Base-by-base conservation (phyloP, 1,284 basidiomycete species). In the Peniophora sp. region DNA sequence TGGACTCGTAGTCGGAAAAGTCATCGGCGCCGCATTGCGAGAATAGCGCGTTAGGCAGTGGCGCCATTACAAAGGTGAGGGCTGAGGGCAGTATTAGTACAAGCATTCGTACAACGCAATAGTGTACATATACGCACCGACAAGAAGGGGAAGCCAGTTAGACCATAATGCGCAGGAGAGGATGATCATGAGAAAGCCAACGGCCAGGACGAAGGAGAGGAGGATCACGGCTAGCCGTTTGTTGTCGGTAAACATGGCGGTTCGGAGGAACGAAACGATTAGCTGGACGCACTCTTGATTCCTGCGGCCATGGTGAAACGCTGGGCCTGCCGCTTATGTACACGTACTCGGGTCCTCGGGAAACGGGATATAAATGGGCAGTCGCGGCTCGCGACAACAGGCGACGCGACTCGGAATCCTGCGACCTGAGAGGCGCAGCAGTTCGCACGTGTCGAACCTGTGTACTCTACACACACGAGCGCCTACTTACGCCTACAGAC, bases 181-280 rank as follows among this genome's bases (percentile, higher is more conserved):
- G 67, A 99, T 99, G 65, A 99, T 92, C 63, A 99, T 83, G 52
- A 99, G 74, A 72, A 99, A 99, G 23, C 97, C 97, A 25, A 97
- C 79, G 12, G 97, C 97, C 41, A 99, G 84, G 52, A 97, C 91
- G 69, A 99, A 97, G 3, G 96, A 94, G 50, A 97, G 83, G 53
- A 96, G 77, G 60, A 97, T 93, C 59, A 97, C 92, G 62, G 91
- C 92, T 96, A 54, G 23, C 46, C 22, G 23, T 11, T 48, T 16
- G n/a, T n/a, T n/a, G 19, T 23, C 41, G 16, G n/a, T 47, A 14
- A 41, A 23, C 2, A 3, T 22, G 32, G 24, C 14, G 19, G 3
- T 46, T 17, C 16, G 32, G 22, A 22, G 36, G 14, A 20, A n/a
- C 5, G 12, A 45, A 45, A 20, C 23, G 16, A 22, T 35, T 39